Conservation (phyloP, 2,329 filamentous ascomycete species). For the Hortaea werneckii region DNA sequence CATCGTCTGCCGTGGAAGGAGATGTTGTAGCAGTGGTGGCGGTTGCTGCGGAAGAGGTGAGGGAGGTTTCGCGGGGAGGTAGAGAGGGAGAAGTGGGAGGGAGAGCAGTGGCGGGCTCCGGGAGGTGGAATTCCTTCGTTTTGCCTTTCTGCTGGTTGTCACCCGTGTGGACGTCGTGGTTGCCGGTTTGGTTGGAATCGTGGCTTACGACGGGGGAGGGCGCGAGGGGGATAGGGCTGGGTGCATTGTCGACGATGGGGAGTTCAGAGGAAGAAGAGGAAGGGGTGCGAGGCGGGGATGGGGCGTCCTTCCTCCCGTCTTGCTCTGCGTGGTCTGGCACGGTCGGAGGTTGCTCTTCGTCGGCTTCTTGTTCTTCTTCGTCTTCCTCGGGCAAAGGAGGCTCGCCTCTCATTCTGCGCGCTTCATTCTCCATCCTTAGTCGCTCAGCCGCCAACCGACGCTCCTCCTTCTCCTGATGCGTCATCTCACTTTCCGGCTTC, state of each 20-base stretch:
- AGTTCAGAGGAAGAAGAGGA: neutral
- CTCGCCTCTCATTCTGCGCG: constrained; percentile 21
- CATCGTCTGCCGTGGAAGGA: constrained; percentile 8
- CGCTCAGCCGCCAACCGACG: constrained; percentile 19
- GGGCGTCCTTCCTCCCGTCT: too few species aligned
- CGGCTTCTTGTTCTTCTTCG: too few species aligned
- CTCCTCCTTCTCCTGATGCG: constrained; percentile 20
- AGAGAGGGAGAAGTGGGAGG: neutral
- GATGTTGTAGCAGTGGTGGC: constrained; percentile 3
- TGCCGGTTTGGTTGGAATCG: too few species aligned
- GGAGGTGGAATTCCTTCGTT: neutral
- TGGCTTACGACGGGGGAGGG: neutral
- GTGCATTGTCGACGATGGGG: neutral
- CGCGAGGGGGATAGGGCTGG: neutral
- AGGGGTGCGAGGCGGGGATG: neutral
- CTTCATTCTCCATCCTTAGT: constrained; percentile 23
- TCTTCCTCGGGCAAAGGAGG: neutral
- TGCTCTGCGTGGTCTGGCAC: too few species aligned
- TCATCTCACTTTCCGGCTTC: constrained; percentile 15
- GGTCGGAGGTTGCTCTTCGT: too few species aligned
- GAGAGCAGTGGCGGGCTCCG: neutral
- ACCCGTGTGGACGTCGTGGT: too few species aligned
- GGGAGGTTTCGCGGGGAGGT: neutral
- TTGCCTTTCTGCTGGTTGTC: neutral
- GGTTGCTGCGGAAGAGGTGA: neutral